Conservation (phyloP, 208 protist genomes). For the Pavlovales sp. region DNA sequence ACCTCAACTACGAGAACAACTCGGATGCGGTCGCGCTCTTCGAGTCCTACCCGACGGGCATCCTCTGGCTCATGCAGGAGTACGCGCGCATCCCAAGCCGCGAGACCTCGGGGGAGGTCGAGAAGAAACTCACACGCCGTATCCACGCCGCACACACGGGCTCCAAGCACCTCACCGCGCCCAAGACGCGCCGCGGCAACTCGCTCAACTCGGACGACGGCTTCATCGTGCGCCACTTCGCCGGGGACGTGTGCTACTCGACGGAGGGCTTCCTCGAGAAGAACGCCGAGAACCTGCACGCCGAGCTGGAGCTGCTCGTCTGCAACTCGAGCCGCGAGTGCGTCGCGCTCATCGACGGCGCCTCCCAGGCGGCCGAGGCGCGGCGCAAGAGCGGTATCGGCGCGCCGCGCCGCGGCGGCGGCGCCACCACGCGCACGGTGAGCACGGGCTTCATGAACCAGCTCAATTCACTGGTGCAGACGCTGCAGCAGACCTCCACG, state of each 20-base stretch:
- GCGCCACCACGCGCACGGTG: neutral
- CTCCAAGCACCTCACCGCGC: neutral
- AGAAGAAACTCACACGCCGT: neutral
- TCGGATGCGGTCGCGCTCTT: slow-evolving; percentile 37
- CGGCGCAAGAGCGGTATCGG: too few species aligned
- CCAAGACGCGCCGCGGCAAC: neutral
- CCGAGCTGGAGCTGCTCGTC: slow-evolving; percentile 7
- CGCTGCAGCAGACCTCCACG: neutral
- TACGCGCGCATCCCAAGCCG: slow-evolving; percentile 30
- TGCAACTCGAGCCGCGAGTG: neutral
- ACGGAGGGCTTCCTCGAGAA: slow-evolving; percentile 64
- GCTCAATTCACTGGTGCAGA: neutral
- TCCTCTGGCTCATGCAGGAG: slow-evolving; percentile 48
- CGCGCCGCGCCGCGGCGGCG: too few species aligned
- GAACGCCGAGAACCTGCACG: slow-evolving; percentile 59
- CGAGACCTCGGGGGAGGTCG: neutral
- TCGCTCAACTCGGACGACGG: neutral
- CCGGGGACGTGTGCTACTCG: slow-evolving; percentile 67
- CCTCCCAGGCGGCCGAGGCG: too few species aligned
- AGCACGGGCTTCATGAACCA: neutral
- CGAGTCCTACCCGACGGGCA: slow-evolving; percentile 32
- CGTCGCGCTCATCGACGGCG: neutral
- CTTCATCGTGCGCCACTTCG: slow-evolving; percentile 73
- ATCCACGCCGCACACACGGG: neutral
- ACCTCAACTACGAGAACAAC: slow-evolving; percentile 44